Percentiles rank a stretch among this genome's conserved stretches.
phyloP scores from a whole-genome alignment of 1,139 yeast genomes.

The Kodamaea ohmeri region DNA sequence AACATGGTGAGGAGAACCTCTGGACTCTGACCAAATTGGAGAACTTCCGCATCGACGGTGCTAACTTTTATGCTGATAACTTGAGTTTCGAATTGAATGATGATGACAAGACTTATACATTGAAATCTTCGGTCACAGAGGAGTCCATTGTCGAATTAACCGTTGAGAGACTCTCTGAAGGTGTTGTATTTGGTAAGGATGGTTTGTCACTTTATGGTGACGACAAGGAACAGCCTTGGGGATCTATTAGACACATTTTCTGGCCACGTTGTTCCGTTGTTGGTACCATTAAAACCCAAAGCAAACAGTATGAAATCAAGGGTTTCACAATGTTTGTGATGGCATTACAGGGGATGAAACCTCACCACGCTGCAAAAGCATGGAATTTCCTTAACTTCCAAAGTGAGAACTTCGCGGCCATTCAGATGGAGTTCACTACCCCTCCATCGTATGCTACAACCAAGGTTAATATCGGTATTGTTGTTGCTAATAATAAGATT shows the following conservation, averaged over 20 bases:
- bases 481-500: slow-evolving; percentile 62
- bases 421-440: slow-evolving; percentile 93
- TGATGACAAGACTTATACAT: slow-evolving; percentile 52
- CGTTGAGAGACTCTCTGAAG: slow-evolving; percentile 64
- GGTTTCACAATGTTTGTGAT: slow-evolving; percentile 83
- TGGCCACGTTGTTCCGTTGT: slow-evolving; percentile 84
- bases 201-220: slow-evolving; percentile 86
- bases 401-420: slow-evolving; percentile 67
- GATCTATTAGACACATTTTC: slow-evolving; percentile 90
- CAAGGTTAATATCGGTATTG: slow-evolving; percentile 75
- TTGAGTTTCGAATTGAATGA: slow-evolving; percentile 58
- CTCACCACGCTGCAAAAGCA: slow-evolving; percentile 95
- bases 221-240: slow-evolving; percentile 86
- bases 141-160: slow-evolving; percentile 72
- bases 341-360: slow-evolving; percentile 99
- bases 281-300: slow-evolving; percentile 55
- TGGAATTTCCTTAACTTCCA: slow-evolving; percentile 96
- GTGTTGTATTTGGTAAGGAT: slow-evolving; percentile 86
- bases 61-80: slow-evolving; percentile 74
- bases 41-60: slow-evolving; percentile 72
- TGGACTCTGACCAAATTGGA: slow-evolving; percentile 94
- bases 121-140: slow-evolving; percentile 65
- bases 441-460: slow-evolving; percentile 86
- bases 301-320: slow-evolving; percentile 33
- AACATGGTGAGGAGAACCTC: slow-evolving; percentile 46